Base-by-base conservation (phyloP, 2,329 filamentous ascomycete genomes). In the Diatrype stigma region DNA sequence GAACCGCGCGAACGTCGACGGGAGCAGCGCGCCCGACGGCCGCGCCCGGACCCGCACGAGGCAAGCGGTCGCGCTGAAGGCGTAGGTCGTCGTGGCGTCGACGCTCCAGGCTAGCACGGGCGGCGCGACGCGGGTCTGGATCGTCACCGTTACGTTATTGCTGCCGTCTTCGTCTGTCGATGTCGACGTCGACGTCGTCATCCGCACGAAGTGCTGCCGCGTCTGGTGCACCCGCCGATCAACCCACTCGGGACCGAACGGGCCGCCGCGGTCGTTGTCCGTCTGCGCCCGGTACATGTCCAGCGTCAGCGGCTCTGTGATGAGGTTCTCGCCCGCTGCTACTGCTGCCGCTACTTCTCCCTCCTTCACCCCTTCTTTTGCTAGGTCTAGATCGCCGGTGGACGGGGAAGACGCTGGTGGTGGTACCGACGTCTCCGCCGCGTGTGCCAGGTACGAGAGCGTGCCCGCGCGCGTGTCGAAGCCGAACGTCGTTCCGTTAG, bases 221-320 rank as follows among this genome's bases (percentile, higher is more conserved):
- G 73, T 75, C 57, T 78, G 72, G 58, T 79, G 71, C 0, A 80
- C 60, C 2, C 72, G 69, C 6, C 67, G 60, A 17, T 73, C 71
- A 11, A 72, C 66, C 84, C 85, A 88, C 53, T 84, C 75, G 47
- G 73, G 69, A 1, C 81, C 83, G 56, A 81, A 79, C 16, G 72
- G 68, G 6, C 72, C 70, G 0, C 77, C 77, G 3, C 73, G 71
- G 61, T 88, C 85, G 61, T 87, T 87, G 67, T 87, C 82, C 0
- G 84, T 87, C 35, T 79, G 73, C 0, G 85, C 79, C 37, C 85
- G 82, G 71, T 84, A 87, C 63, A 88, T 79, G 54, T 76, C 74
- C 38, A 85, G 70, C 2, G 67, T 56, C 2, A 76, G 59, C 1
- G 76, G 74, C 28, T 72, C 62, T 3, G 71, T 73, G 46, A 81